Base-by-base conservation (phyloP, 2,329 filamentous ascomycete genomes). In the Penicillium sp. region DNA sequence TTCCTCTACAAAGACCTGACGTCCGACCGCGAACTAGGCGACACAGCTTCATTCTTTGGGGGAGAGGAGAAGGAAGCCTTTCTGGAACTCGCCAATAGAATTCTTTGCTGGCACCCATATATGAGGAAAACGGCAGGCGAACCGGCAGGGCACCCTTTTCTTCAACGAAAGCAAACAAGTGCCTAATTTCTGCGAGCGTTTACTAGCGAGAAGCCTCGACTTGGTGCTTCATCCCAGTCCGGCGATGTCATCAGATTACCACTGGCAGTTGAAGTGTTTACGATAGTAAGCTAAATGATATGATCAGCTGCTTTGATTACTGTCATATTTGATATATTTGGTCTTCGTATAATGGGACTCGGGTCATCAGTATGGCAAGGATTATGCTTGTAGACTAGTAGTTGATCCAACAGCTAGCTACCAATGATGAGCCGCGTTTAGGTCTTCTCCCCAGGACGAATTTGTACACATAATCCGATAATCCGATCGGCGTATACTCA, bases 41-140 rank as follows among this genome's bases (percentile, higher is more conserved):
- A 66, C 41, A 63, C 61, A 21, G 41, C 60, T 5, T 53, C 55
- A 1, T 65, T 56, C 23, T 44, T 71, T 4, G 60, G 61, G 46
- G 64, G 63, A 46, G 59, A 65, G 39, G 65, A 72, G 56, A 68
- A 48, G 44, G 61, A 70, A 51, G 34, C 41, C 15, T 71, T 72
- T 62, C 40, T 71, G 40, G 61, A 67, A 53, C 59, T 71, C 29
- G 62, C 51, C 42, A 64, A 60, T 36, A 46, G 34, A 56, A 72
- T 71, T 65, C 63, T 72, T 50, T 37, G 42, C 37, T 71, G 66
- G 69, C 56, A 64, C 49, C 66, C 60, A 36, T 23, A 67, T 60
- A 17, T 3, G 53, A 65, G 68, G 46, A 64, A 61, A 58, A 59
- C 43, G 37, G 67, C 68, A 32, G 59, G 61, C 13, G 62, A 71